These are phyloP conservation scores for Monsonia emarginata DNA, from an alignment of 441 rosid species.

Conservation along the genomic window DNA sequence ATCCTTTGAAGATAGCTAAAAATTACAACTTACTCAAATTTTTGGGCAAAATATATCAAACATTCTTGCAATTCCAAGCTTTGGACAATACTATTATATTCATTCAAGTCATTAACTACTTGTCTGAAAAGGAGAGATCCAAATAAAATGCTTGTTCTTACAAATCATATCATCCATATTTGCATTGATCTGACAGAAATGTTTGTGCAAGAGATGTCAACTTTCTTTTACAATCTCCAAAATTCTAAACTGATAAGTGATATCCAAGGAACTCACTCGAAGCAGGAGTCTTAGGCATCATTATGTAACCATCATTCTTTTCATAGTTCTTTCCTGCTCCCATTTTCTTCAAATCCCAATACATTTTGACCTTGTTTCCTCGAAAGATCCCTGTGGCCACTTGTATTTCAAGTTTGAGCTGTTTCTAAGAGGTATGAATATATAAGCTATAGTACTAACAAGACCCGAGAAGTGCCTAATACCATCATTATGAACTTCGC, in stretches of 20 bases:
- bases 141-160: background rate
- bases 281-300: background rate
- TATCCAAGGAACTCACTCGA: no score
- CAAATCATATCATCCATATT: background rate
- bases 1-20: no score
- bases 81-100: no score
- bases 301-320: background rate
- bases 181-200: background rate
- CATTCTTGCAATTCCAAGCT: no score
- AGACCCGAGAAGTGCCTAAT: background rate
- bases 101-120: background rate
- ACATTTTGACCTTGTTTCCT: no score
- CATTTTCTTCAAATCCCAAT: no score
- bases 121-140: background rate
- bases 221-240: background rate
- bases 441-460: no score
- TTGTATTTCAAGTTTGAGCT: no score
- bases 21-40: background rate
- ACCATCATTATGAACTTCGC: constrained; percentile 32
- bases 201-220: background rate
- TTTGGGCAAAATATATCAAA: no score
- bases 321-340: background rate
- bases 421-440: no score
- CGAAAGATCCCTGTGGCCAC: no score
- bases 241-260: background rate